Percentiles rank a stretch among this genome's conserved stretches.
phyloP scores from a whole-genome alignment of 2,329 filamentous ascomycete species.

The Raffaelea ambrosiae region DNA sequence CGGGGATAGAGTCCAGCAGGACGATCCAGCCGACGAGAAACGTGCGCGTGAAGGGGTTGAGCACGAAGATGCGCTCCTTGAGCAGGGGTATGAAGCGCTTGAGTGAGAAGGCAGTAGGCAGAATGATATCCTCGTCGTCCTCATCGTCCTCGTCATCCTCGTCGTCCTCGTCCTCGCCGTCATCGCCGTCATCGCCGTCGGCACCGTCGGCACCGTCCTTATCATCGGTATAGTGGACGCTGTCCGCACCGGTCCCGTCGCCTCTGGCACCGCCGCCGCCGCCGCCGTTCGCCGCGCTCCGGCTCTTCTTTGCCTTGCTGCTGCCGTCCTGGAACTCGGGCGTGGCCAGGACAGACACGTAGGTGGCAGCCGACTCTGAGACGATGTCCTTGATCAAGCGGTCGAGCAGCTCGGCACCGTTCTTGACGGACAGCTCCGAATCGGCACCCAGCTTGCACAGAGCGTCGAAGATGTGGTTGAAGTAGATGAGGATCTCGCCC shows the following conservation, averaged over 20 bases:
- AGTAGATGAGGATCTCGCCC: conserved; percentile 92
- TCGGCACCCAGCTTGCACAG: conserved; percentile 96
- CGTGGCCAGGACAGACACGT: conserved; percentile 77
- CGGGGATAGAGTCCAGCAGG: conserved; percentile 89
- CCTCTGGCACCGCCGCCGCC: background rate
- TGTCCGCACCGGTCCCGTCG: background rate
- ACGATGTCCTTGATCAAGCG: conserved; percentile 94
- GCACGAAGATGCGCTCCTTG: conserved; percentile 86
- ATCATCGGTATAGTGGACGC: too few species aligned
- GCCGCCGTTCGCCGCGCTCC: background rate
- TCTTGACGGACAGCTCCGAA: conserved; percentile 94
- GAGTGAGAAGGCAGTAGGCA: conserved; percentile 86
- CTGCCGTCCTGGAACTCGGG: conserved; percentile 30
- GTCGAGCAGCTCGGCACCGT: conserved; percentile 90
- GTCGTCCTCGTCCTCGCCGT: background rate
- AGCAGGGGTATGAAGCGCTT: conserved; percentile 85
- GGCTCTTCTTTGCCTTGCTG: conserved; percentile 29
- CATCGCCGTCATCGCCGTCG: background rate
- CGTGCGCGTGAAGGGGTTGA: conserved; percentile 89
- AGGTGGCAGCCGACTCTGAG: conserved; percentile 87
- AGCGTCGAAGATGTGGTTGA: conserved; percentile 97
- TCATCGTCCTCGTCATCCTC: background rate
- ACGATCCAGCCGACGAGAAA: conserved; percentile 97
- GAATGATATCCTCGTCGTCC: conserved; percentile 30
- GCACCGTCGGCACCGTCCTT: background rate